Base-by-base conservation (phyloP, 306 rosid genomes). In the Elaeagnus macrophylla region DNA sequence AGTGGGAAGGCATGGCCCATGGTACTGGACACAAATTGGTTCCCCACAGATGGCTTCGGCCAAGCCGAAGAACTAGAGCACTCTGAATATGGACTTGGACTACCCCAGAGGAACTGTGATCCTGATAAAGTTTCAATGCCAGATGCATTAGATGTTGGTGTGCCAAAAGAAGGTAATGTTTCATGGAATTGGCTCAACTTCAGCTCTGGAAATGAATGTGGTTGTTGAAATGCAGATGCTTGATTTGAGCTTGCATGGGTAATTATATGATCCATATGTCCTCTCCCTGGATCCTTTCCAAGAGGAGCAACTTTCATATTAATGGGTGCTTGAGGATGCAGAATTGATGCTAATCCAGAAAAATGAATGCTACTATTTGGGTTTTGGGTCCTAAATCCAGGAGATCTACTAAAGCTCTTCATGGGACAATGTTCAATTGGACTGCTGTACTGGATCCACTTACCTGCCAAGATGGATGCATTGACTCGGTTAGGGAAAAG, bases 31-130 rank as follows among this genome's bases (percentile, higher is more conserved):
- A 88, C 54, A 70, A 76, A 80, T 67, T 79, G 87, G 50, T 66
- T 76, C 39, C 95, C 85, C 63, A 56, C 63, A 39, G 89, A 73
- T 56, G 84, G 54, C 11, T 79, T 72, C 15, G 83, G 77, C 97
- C 89, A 81, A 5, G 74, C 79, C 55, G 87, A 65, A 65, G 84
- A 76, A 67, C 51, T 83, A 43, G 81, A 61, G 58, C 44, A 71
- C 56, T 79, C 95, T 0, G 83, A 39, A 57, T 81, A 81, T 12
- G 78, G 87, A 66, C 74, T 77, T 1, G 89, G 87, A 65, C 94
- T 85, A 68, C 97, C 97, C 97, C 97, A 89, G 39, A 85, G 97
- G 73, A 89, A 89, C 75, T 89, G 94, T 14, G 89, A 94, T 65
- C 94, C 94, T 48, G 94, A 81, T 70, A 89, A 63, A 12, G 95